Evolutionary conservation across 2,329 filamentous ascomycete species (phyloP).

Genomic region (Aspergillus quadrilineatus): DNA sequence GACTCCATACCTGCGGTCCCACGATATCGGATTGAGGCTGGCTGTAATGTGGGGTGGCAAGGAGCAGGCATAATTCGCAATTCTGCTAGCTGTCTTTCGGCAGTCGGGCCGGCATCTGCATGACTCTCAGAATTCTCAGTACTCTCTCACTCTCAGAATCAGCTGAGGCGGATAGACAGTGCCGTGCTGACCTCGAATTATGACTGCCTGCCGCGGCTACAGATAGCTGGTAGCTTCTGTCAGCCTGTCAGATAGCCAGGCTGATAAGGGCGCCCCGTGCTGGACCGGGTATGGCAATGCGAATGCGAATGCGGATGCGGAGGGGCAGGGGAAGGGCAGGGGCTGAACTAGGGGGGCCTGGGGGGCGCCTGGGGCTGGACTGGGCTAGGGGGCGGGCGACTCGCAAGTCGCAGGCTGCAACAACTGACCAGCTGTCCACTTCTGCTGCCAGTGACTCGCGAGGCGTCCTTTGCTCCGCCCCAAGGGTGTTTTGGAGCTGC

Average conservation of each 20-base stretch:
- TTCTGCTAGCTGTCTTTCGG: conserved; percentile 7
- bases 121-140: not conserved
- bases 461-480: conserved; percentile 1
- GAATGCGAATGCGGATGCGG: not conserved
- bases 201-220: not conserved
- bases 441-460: not conserved
- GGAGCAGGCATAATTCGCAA: not conserved
- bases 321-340: not conserved
- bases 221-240: not conserved
- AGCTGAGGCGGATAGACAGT: conserved; percentile 5
- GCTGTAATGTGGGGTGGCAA: conserved; percentile 8
- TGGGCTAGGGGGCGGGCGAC: not conserved
- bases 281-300: not conserved
- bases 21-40: conserved; percentile 12
- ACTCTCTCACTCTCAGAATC: not conserved
- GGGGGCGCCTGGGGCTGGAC: not conserved
- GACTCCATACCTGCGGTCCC: conserved; percentile 16
- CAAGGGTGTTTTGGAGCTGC: not conserved
- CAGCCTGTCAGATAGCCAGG: not conserved
- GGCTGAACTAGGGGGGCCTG: not conserved
- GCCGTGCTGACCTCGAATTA: not conserved
- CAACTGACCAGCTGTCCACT: conserved; percentile 1
- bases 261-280: not conserved
- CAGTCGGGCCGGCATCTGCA: conserved; percentile 18
- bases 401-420: not conserved